Evolutionary conservation across 345 rosid genomes (phyloP), one percentile per base, ranked within the genome.

Genomic region (Boechera divaricarpa): DNA sequence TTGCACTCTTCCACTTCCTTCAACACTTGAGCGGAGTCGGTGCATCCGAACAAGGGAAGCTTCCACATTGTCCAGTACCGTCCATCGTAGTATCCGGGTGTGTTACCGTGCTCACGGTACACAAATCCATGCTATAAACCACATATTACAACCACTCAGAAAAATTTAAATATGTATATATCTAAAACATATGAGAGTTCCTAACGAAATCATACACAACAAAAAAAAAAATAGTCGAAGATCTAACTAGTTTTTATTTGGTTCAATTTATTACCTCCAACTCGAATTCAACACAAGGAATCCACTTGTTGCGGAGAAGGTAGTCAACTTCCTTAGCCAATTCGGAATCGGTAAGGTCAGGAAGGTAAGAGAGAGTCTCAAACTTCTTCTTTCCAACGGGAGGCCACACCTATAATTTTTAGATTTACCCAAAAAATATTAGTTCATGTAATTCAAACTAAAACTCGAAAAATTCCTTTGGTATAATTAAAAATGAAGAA

Each of bases 271-370:
- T 62, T 76, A 87, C 88, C 85, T 78, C 76, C 45, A 71, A 15
- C 77, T 86, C 85, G 83, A 88, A 88, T 82, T 90, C 92, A 76
- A 90, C 64, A 83, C 92, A 86, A 59, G 95, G 95, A 64, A 85
- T 18, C 92, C 95, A 90, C 44, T 81, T 77, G 6, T 0, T 61
- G 51, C 88, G 85, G 28, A 87, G 7, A 77, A 90, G 90, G 85
- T 90, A 90, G 2, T 69, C 77, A 2, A 88, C 63, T 83, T 90
- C 89, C 81, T 66, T 80, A 3, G 21, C 59, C 84, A 86, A 66
- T 5, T 65, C 5, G 10, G 32, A 70, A 0, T 6, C 12, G 1
- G 72, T 6, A 59, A 90, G 87, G 58, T 67, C 60, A 18, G 85
- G 91, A 54, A 87, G 88, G 82, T 85, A 82, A 5, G 86, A 85